Evolutionary conservation across 148 eudicot species (phyloP), one percentile per base, ranked within the genome.

Genomic region (Cornus florida): DNA sequence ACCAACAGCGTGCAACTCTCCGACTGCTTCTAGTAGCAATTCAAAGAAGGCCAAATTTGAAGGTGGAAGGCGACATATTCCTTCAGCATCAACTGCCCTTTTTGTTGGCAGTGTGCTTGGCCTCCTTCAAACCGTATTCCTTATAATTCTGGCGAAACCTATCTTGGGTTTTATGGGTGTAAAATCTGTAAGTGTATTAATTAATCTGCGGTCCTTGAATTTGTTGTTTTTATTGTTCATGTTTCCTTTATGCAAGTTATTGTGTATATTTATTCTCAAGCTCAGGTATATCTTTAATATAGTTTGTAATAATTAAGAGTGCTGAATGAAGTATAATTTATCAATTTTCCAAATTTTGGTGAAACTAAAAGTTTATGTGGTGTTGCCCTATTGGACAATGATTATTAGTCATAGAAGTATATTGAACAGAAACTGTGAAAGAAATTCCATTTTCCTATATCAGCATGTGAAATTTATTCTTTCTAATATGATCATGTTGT

Each of bases 31-130:
- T 41, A 64, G 35, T 9, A 59, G 70, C 67, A 83, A 13, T 39
- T 19, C 12, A 3, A 74, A 73, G 1, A 76, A 87, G 67, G 57
- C 38, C 19, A 83, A 80, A 59, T 2, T 16, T 0, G 79, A 79
- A 67, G 68, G 32, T 10, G 83, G 77, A 59, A 87, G 86, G 71
- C 80, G 95, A 23, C 84, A 90, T n/a, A 94, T 97, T 33, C 95
- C 99, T 71, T 94, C 98, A 74, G 99, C 99, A 57, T 92, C 99
- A 24, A 94, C 99, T 11, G 98, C 98, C 70, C 82, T 97, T 57
- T 72, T 86, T 76, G 82, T 97, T 10, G 98, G 98, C 22, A 78
- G 73, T 10, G 74, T 94, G 39, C 95, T 94, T 39, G 99, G 99
- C 75, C 84, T 97, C 24, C 78, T 90, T 41, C 97, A 97, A 69